phyloP scores from a whole-genome alignment of 177 flowering plant genomes.

The Vitis hybrid region DNA sequence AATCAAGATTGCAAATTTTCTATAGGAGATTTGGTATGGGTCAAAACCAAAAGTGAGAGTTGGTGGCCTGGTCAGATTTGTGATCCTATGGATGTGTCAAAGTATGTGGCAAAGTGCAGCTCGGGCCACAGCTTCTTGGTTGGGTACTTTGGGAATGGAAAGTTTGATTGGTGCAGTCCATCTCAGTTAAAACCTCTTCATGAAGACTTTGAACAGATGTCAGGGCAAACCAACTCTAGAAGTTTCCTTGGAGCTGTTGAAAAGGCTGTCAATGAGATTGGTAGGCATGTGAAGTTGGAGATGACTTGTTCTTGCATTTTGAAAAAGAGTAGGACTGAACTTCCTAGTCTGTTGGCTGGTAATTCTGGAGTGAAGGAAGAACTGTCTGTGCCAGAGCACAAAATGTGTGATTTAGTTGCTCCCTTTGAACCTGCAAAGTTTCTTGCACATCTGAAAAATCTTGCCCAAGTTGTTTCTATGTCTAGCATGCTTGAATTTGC shows the following conservation, averaged over 20 bases:
- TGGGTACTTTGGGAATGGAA: conserved; percentile 48
- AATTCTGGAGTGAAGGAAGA: conserved; percentile 25
- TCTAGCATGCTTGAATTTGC: conserved; percentile 41
- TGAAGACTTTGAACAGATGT: conserved; percentile 43
- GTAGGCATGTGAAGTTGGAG: conserved; percentile 38
- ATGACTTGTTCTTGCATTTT: conserved; percentile 58
- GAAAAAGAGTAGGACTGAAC: conserved; percentile 14
- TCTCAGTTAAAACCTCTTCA: conserved; percentile 56
- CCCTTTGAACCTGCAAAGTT: conserved; percentile 49
- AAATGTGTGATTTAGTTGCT: conserved; percentile 24
- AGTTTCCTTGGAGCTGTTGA: conserved; percentile 58
- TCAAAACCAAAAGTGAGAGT: conserved; percentile 36
- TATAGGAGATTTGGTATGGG: conserved; percentile 68
- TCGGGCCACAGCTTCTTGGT: conserved; percentile 36
- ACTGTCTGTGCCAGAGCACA: conserved; percentile 17
- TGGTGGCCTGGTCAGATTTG: conserved; percentile 72
- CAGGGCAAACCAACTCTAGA: conserved; percentile 37
- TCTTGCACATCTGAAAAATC: conserved; percentile 31
- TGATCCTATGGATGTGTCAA: conserved; percentile 42
- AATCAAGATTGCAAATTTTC: conserved; percentile 20
- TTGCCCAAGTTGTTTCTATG: conserved; percentile 34
- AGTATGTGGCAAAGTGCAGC: conserved; percentile 26
- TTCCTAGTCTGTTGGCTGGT: conserved; percentile 12
- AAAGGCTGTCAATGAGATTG: conserved; percentile 51
- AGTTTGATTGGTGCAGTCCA: conserved; percentile 49